These are phyloP conservation scores for Fusarium sp. DNA, from an alignment of 2,329 filamentous ascomycete genomes.

Conservation along the genomic window DNA sequence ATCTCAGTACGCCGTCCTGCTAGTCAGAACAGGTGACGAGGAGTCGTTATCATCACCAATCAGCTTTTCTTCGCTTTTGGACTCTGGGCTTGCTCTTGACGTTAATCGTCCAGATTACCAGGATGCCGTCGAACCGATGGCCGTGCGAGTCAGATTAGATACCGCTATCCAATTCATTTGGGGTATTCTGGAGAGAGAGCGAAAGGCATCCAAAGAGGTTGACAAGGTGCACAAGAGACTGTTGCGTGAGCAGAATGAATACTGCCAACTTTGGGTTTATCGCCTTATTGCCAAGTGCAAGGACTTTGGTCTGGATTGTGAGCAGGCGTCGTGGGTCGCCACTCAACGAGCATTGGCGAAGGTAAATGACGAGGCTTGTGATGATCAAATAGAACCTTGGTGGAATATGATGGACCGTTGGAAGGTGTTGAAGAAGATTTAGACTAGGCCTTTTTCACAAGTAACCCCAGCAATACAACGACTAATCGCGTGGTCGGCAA, in stretches of 20 bases:
- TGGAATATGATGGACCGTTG: too few species aligned
- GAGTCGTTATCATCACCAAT: not conserved
- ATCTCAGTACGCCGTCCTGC: not conserved
- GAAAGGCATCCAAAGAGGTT: not conserved
- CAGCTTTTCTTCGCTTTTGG: slow-evolving; percentile 1
- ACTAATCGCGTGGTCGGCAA: too few species aligned
- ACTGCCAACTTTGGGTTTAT: not conserved
- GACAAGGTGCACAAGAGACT: too few species aligned
- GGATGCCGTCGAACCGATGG: not conserved
- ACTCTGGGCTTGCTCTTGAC: not conserved
- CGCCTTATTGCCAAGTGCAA: not conserved
- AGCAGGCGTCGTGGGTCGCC: not conserved
- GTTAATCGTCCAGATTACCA: not conserved
- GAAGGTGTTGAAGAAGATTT: too few species aligned
- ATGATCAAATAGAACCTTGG: not conserved
- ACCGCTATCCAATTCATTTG: not conserved
- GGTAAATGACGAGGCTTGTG: not conserved
- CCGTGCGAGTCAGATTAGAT: not conserved
- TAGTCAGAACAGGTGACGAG: not conserved
- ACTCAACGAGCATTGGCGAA: not conserved
- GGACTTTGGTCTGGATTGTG: not conserved
- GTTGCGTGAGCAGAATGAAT: not conserved
- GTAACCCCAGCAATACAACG: too few species aligned
- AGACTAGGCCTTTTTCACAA: too few species aligned
- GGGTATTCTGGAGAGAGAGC: not conserved